A percentile compares a stretch with the other conserved stretches of the same genome.
phyloP scores from a whole-genome alignment of 2,329 filamentous ascomycete species.

The Tolypocladium album region DNA sequence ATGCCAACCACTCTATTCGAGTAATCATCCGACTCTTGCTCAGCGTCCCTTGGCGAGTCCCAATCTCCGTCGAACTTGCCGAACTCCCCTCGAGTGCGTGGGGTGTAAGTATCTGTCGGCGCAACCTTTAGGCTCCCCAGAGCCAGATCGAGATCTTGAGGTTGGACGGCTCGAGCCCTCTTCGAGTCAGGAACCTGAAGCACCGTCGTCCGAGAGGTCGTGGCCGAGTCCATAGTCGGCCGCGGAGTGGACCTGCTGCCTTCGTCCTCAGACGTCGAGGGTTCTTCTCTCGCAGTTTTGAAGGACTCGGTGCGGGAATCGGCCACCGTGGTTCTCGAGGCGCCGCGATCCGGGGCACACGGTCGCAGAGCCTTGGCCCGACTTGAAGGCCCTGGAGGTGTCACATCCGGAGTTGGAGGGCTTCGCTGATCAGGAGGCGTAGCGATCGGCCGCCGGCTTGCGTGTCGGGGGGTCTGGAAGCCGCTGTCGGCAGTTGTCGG shows the following conservation, averaged over 20 bases:
- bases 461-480: slow-evolving; percentile 26
- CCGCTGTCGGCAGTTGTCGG: slow-evolving; percentile 26
- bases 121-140: slow-evolving; percentile 30
- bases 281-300: slow-evolving; percentile 57
- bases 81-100: slow-evolving; percentile 36
- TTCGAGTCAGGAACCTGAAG: slow-evolving; percentile 22
- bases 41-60: slow-evolving; percentile 35
- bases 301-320: slow-evolving; percentile 62
- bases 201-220: slow-evolving; percentile 33
- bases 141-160: slow-evolving; percentile 29
- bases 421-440: slow-evolving; percentile 57
- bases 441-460: slow-evolving; percentile 30
- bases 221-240: slow-evolving; percentile 25
- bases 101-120: slow-evolving; percentile 27
- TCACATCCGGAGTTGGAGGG: slow-evolving; percentile 66
- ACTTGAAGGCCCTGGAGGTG: slow-evolving; percentile 47
- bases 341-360: slow-evolving; percentile 33
- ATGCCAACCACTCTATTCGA: slow-evolving; percentile 42
- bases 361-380: slow-evolving; percentile 36
- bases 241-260: slow-evolving; percentile 31
- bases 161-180: slow-evolving; percentile 9
- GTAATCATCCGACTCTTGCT: slow-evolving; percentile 45
- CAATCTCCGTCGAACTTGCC: slow-evolving; percentile 50
- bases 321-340: slow-evolving; percentile 42
- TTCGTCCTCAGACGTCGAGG: slow-evolving; percentile 51